These are phyloP conservation scores for Boletus subparvulus DNA, from an alignment of 768 basidiomycete genomes.

Conservation along the genomic window DNA sequence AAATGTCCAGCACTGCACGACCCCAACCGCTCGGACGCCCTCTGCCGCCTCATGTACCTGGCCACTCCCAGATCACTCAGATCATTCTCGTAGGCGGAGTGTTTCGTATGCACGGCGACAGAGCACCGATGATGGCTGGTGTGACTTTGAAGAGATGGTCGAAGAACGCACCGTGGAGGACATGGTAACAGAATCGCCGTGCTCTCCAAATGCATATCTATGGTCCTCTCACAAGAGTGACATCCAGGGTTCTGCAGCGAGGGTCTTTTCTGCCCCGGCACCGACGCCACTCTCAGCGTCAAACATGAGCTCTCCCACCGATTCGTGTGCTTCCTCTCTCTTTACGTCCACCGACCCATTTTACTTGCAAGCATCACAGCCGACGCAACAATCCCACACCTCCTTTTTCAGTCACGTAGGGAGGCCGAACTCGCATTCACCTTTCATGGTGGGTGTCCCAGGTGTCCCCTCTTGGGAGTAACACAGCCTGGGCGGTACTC, in stretches of 20 bases:
- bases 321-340: conserved; percentile 28
- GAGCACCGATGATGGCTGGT: conserved; percentile 28
- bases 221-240: conserved; percentile 24
- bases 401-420: conserved; percentile 41
- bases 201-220: conserved; percentile 20
- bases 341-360: conserved; percentile 53
- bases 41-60: conserved; percentile 30
- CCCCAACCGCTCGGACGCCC: conserved; percentile 39
- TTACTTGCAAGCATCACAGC: conserved; percentile 44
- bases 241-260: conserved; percentile 10
- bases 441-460: conserved; percentile 29
- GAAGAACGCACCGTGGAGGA: conserved; percentile 49
- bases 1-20: conserved; percentile 41
- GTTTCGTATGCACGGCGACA: conserved; percentile 22
- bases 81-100: conserved; percentile 31
- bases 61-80: conserved; percentile 29
- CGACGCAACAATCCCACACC: conserved; percentile 32
- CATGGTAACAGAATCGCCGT: conserved; percentile 39
- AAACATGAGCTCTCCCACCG: conserved; percentile 21
- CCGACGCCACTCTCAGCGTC: conserved; percentile 13
- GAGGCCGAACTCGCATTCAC: conserved; percentile 38
- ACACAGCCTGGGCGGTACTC: background rate
- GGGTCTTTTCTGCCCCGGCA: conserved; percentile 26
- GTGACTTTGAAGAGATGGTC: conserved; percentile 40
- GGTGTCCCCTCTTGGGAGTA: conserved; percentile 29